Percentiles rank a stretch among this genome's conserved stretches.
These are phyloP conservation scores for Chaetomium sp. DNA, from an alignment of 2,329 filamentous ascomycete species.

Conservation along the genomic window DNA sequence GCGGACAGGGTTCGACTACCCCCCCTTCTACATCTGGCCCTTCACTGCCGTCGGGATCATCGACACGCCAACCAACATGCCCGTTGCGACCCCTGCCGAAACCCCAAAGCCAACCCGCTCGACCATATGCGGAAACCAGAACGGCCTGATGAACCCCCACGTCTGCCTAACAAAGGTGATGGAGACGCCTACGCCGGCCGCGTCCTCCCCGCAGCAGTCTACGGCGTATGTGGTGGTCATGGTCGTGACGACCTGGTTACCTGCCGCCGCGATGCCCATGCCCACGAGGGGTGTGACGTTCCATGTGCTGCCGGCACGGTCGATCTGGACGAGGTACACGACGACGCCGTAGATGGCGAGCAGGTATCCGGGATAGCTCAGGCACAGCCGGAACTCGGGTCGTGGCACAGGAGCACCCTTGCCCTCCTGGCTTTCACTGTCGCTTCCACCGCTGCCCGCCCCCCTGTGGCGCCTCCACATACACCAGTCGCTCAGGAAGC, in stretches of 20 bases:
- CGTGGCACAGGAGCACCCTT: slow-evolving; percentile 37
- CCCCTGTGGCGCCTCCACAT: slow-evolving; percentile 42
- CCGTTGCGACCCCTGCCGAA: slow-evolving; percentile 10
- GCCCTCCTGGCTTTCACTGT: slow-evolving; percentile 33
- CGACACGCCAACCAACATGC: slow-evolving; percentile 13
- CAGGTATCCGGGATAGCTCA: slow-evolving; percentile 55
- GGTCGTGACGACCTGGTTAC: slow-evolving; percentile 64
- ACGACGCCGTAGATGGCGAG: slow-evolving; percentile 55
- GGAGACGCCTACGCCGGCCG: slow-evolving; percentile 59
- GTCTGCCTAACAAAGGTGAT: slow-evolving; percentile 58
- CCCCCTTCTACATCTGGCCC: background rate
- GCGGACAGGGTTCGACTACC: background rate
- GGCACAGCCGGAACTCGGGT: slow-evolving; percentile 60
- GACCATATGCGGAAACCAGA: slow-evolving; percentile 34
- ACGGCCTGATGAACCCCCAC: slow-evolving; percentile 54
- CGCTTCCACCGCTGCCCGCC: slow-evolving; percentile 3
- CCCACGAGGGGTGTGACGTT: slow-evolving; percentile 60
- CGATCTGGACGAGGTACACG: slow-evolving; percentile 55
- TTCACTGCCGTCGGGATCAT: slow-evolving; percentile 10
- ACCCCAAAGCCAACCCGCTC: background rate
- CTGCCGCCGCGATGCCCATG: slow-evolving; percentile 53
- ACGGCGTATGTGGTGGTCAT: slow-evolving; percentile 62
- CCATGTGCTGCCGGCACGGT: slow-evolving; percentile 51
- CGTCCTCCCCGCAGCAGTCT: slow-evolving; percentile 56
- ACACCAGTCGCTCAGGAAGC: slow-evolving; percentile 56